A percentile compares a stretch with the other conserved stretches of the same genome.
phyloP scores from a whole-genome alignment of 164 flowering plant genomes.

The Kingdonia uniflora region DNA sequence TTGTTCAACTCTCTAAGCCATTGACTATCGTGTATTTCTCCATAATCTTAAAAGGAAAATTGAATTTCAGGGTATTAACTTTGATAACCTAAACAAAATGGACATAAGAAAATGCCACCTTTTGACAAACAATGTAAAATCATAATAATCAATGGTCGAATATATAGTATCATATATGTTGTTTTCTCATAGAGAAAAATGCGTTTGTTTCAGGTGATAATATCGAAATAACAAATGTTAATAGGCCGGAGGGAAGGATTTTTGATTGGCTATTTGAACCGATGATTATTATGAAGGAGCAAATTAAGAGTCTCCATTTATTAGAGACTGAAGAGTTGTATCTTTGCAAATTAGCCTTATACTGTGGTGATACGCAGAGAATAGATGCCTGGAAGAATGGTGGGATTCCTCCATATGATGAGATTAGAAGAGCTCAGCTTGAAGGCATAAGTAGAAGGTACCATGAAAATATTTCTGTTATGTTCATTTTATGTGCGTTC shows the following conservation, averaged over 20 bases:
- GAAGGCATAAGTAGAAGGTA: constrained; percentile 36
- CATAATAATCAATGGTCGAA: no score
- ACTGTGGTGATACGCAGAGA: constrained; percentile 18
- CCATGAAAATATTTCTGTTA: background rate
- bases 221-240: constrained; percentile 24
- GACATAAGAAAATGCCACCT: no score
- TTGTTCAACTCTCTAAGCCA: no score
- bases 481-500: background rate
- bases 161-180: no score
- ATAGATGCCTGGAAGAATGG: constrained; percentile 33
- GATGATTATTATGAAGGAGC: constrained; percentile 31
- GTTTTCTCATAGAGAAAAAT: no score
- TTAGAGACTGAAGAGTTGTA: constrained; percentile 20
- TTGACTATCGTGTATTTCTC: no score
- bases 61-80: no score
- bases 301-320: constrained; percentile 24
- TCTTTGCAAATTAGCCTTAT: constrained; percentile 21
- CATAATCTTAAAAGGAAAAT: no score
- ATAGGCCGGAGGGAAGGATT: constrained; percentile 34
- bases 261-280: constrained; percentile 45
- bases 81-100: no score
- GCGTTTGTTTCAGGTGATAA: constrained; percentile 23
- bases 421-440: constrained; percentile 35
- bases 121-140: no score
- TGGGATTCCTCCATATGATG: constrained; percentile 26